Conservation (phyloP, 805 yeast species). For the Kazachstania africana region DNA sequence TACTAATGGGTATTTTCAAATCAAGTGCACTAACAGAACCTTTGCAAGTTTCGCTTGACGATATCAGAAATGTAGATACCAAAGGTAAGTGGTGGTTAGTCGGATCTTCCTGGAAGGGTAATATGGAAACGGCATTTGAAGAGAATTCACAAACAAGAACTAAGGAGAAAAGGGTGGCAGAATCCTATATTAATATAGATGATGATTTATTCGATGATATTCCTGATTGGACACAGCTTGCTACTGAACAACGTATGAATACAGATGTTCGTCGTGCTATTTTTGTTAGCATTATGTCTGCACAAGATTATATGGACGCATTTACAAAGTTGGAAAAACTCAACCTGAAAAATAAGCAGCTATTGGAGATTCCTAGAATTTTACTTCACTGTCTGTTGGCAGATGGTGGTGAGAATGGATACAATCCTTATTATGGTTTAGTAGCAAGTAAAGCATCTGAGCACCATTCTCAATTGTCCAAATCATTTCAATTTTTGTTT, state of each 20-base stretch:
- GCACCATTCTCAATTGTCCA: constrained; percentile 53
- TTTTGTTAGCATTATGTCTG: constrained; percentile 89
- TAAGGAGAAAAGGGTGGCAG: constrained; percentile 9
- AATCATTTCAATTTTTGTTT: constrained; percentile 75
- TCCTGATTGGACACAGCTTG: constrained; percentile 83
- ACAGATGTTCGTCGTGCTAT: constrained; percentile 91
- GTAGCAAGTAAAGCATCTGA: constrained; percentile 70
- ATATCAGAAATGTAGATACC: constrained; percentile 62
- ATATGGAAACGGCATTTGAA: constrained; percentile 24
- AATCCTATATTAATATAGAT: constrained; percentile 31
- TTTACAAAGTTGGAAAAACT: constrained; percentile 71
- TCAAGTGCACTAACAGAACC: constrained; percentile 41
- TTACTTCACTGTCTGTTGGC: constrained; percentile 74
- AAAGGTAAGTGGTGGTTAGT: constrained; percentile 99
- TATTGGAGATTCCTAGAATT: constrained; percentile 77
- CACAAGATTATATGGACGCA: constrained; percentile 84
- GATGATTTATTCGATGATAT: constrained; percentile 55
- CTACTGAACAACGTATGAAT: constrained; percentile 82
- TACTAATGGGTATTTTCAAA: constrained; percentile 39
- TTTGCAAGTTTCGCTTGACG: constrained; percentile 64
- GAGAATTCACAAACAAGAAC: constrained; percentile 12
- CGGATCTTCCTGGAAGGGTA: constrained; percentile 95
- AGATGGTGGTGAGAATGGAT: constrained; percentile 45
- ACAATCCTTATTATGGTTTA: constrained; percentile 82
- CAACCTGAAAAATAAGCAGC: constrained; percentile 65